These are phyloP conservation scores for Eimeria necatrix DNA, from an alignment of 169 alveolate genomes.

Conservation along the genomic window DNA sequence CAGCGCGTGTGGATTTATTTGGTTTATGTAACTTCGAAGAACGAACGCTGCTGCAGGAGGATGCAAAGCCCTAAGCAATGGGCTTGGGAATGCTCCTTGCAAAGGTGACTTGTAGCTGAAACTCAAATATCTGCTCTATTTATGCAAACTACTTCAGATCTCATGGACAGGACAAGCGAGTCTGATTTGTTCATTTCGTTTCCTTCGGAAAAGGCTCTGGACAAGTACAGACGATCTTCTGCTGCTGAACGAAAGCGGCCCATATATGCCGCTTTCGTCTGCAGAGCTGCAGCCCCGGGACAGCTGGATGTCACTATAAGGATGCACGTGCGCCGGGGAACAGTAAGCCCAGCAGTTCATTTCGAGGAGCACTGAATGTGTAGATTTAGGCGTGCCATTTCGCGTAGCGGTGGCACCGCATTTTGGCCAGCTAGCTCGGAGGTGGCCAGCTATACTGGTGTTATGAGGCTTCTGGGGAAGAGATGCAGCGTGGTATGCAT, in stretches of 20 bases:
- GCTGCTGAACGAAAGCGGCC: constrained; percentile 47
- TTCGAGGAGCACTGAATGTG: too few relatives aligned
- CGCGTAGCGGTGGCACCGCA: too few relatives aligned
- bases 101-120: too few relatives aligned
- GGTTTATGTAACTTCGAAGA: too few relatives aligned
- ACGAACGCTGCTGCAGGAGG: too few relatives aligned
- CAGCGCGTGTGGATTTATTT: too few relatives aligned
- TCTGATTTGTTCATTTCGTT: constrained; percentile 21
- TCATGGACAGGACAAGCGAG: constrained; percentile 3
- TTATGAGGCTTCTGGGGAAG: background rate
- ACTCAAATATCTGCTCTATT: background rate
- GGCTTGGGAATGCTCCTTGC: too few relatives aligned
- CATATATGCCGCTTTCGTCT: constrained; percentile 50
- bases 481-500: background rate
- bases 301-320: constrained; percentile 54
- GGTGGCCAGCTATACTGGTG: too few relatives aligned
- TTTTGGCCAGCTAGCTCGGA: too few relatives aligned
- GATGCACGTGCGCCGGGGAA: constrained; percentile 64
- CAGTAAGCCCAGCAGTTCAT: constrained; percentile 10
- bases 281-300: constrained; percentile 64
- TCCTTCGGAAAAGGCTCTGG: constrained; percentile 60
- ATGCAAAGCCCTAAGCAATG: too few relatives aligned
- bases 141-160: constrained; percentile 48
- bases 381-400: too few relatives aligned
- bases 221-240: constrained; percentile 42